Evolutionary conservation across 495 filamentous ascomycete species (phyloP).

Genomic region (Sphaerosporella brunnea): DNA sequence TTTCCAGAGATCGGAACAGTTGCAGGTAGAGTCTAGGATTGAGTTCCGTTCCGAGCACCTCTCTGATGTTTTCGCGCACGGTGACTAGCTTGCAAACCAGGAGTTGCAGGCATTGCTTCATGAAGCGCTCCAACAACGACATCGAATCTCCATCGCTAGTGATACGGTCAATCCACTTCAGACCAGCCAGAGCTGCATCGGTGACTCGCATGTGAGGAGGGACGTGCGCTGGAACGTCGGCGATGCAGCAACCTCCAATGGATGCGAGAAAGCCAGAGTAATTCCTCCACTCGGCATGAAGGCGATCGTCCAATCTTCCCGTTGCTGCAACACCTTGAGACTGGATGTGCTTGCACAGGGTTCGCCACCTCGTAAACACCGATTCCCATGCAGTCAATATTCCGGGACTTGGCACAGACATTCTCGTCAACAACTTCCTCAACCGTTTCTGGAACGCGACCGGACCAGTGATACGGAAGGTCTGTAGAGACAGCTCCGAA

Average conservation of each 20-base stretch:
- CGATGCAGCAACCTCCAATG: conserved; percentile 47
- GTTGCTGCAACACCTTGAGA: conserved; percentile 27
- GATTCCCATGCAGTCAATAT: conserved; percentile 47
- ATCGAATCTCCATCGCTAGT: conserved; percentile 40
- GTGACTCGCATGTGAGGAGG: conserved; percentile 29
- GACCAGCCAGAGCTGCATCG: conserved; percentile 37
- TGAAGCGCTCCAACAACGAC: conserved; percentile 39
- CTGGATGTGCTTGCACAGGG: conserved; percentile 41
- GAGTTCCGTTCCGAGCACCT: conserved; percentile 43
- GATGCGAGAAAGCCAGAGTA: conserved; percentile 49
- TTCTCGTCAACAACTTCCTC: conserved; percentile 37
- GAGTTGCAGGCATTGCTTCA: conserved; percentile 43
- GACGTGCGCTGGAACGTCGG: conserved; percentile 31
- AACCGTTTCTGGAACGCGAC: conserved; percentile 50
- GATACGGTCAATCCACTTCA: conserved; percentile 45
- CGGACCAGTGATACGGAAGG: conserved; percentile 44
- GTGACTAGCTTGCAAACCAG: conserved; percentile 43
- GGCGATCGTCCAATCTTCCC: conserved; percentile 35
- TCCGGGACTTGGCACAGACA: conserved; percentile 40
- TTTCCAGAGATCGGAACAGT: conserved; percentile 42
- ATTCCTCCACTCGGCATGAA: conserved; percentile 46
- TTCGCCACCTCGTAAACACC: conserved; percentile 43
- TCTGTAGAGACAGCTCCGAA: conserved; percentile 41
- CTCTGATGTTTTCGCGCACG: conserved; percentile 44
- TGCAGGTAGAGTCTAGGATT: conserved; percentile 40